These are phyloP conservation scores for Penicillium soppii DNA, from an alignment of 495 filamentous ascomycete species.

Conservation along the genomic window DNA sequence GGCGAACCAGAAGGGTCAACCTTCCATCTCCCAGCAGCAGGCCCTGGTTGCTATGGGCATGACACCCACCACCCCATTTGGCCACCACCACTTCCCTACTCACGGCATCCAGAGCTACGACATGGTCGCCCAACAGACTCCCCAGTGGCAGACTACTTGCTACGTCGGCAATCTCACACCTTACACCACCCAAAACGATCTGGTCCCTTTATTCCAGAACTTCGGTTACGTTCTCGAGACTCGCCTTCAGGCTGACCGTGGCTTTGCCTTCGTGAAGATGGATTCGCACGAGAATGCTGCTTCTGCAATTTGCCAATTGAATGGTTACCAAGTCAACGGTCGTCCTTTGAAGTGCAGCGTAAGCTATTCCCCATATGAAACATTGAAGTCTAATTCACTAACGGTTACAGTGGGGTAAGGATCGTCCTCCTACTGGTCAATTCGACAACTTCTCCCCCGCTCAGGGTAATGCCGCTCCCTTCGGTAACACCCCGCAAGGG, in stretches of 20 bases:
- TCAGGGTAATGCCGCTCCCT: slow-evolving; percentile 52
- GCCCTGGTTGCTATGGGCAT: slow-evolving; percentile 98
- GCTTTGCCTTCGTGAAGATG: slow-evolving; percentile 99
- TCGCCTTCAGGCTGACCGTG: slow-evolving; percentile 95
- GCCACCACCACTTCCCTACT: slow-evolving; percentile 97
- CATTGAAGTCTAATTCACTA: slow-evolving; percentile 18
- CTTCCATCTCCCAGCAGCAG: slow-evolving; percentile 95
- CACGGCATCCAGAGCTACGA: slow-evolving; percentile 97
- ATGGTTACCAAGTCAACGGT: slow-evolving; percentile 95
- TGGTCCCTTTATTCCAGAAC: slow-evolving; percentile 96
- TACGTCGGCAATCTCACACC: slow-evolving; percentile 98
- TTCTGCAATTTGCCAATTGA: slow-evolving; percentile 97
- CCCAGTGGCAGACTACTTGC: slow-evolving; percentile 97
- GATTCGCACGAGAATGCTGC: slow-evolving; percentile 97
- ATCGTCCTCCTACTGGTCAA: slow-evolving; percentile 86
- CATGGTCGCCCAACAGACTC: slow-evolving; percentile 97
- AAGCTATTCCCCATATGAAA: slow-evolving; percentile 40
- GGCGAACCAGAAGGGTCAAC: slow-evolving; percentile 99
- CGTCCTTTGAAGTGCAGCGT: slow-evolving; percentile 98
- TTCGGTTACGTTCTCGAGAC: slow-evolving; percentile 97
- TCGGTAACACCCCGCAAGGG: slow-evolving; percentile 70
- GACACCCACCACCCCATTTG: slow-evolving; percentile 94
- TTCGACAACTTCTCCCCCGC: slow-evolving; percentile 79
- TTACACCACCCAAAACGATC: slow-evolving; percentile 93
- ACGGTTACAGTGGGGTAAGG: slow-evolving; percentile 87